Evolutionary conservation across 495 filamentous ascomycete genomes (phyloP).

Genomic region (Aspergillus affinis): DNA sequence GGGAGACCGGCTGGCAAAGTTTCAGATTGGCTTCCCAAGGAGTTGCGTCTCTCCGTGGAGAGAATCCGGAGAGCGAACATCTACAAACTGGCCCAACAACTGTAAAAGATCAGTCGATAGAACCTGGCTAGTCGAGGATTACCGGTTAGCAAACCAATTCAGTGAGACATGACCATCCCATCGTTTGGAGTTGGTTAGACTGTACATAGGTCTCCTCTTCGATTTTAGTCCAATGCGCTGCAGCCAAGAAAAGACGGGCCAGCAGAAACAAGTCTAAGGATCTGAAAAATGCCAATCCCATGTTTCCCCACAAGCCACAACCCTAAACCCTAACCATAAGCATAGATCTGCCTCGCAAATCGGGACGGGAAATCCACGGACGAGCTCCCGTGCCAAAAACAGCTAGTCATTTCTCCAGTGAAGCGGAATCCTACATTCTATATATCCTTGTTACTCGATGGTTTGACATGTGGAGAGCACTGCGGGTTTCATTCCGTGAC

Average conservation of each 20-base stretch:
- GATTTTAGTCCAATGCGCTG: not conserved
- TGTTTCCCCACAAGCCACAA: not conserved
- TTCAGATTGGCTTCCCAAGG: slow-evolving; percentile 17
- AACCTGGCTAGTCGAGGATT: not conserved
- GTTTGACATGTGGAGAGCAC: slow-evolving; percentile 3
- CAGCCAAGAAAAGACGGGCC: not conserved
- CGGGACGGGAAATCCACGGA: not conserved
- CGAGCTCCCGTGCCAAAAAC: not conserved
- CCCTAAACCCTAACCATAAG: not conserved
- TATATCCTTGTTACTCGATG: not conserved
- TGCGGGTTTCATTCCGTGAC: slow-evolving; percentile 3
- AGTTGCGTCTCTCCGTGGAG: slow-evolving; percentile 12
- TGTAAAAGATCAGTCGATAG: not conserved
- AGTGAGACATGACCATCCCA: not conserved
- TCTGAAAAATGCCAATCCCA: too few relatives aligned
- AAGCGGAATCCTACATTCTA: too few relatives aligned
- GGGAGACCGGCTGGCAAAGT: slow-evolving; percentile 17
- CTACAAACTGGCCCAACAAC: slow-evolving; percentile 9
- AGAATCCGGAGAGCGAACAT: slow-evolving; percentile 9
- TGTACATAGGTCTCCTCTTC: not conserved
- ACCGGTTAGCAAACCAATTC: not conserved
- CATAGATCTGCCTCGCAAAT: not conserved
- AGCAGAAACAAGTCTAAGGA: too few relatives aligned
- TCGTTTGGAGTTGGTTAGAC: not conserved
- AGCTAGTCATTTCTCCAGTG: not conserved